Conservation (phyloP, 2,329 filamentous ascomycete genomes). For the Aspergillus clavatus region DNA sequence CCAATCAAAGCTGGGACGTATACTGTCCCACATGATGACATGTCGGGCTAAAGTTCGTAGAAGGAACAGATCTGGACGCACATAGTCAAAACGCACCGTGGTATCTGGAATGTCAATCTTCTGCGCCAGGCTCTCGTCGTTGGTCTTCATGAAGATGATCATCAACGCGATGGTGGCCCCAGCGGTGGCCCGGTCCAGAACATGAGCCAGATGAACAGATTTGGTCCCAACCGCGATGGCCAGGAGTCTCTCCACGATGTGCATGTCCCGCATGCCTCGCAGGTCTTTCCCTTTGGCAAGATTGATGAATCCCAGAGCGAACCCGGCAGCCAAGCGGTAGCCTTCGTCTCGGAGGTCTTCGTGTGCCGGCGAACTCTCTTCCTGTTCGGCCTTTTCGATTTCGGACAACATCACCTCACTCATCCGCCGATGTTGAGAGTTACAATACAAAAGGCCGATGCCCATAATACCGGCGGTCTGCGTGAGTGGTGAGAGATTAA, state of each 20-base stretch:
- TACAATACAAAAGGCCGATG: conserved; percentile 88
- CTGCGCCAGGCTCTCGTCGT: conserved; percentile 76
- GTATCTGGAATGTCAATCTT: conserved; percentile 94
- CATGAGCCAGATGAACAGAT: conserved; percentile 85
- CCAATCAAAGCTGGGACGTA: conserved; percentile 70
- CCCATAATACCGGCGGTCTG: conserved; percentile 97
- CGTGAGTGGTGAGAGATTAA: conserved; percentile 87
- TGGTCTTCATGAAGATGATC: conserved; percentile 95
- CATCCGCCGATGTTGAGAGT: conserved; percentile 96
- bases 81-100: conserved; percentile 86
- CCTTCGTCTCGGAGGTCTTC: conserved; percentile 86
- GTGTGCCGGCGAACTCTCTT: conserved; percentile 63
- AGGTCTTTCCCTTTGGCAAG: conserved; percentile 84
- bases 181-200: conserved; percentile 86
- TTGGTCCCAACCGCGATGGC: conserved; percentile 82
- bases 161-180: conserved; percentile 88
- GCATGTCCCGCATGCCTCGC: conserved; percentile 88
- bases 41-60: conserved; percentile 85
- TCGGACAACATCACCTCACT: conserved; percentile 98
- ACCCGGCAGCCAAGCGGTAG: conserved; percentile 91
- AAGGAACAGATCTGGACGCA: conserved; percentile 87
- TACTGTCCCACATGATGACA: conserved; percentile 85
- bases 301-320: conserved; percentile 91
- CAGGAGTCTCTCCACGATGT: conserved; percentile 80
- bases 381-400: conserved; percentile 80